A percentile compares a stretch with the other conserved stretches of the same genome.
Evolutionary conservation across 371 early-diverging fungal genomes (phyloP).

Genomic region (Mortierella sp.): DNA sequence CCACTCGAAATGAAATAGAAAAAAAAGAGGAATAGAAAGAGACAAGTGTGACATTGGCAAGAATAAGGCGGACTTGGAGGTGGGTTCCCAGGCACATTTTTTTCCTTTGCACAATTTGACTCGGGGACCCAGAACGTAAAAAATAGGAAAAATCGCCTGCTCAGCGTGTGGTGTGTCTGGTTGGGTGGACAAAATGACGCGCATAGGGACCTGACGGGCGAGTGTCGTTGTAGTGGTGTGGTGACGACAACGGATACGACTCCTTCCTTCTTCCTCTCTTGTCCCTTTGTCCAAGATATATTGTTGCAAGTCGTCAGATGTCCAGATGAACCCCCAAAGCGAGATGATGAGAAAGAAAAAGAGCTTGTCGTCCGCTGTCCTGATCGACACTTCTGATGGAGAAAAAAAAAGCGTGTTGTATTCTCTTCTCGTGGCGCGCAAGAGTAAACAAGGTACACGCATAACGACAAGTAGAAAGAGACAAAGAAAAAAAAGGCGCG

Average conservation of each 20-base stretch:
- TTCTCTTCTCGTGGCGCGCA: neutral
- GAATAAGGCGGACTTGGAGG: neutral
- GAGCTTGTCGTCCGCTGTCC: conserved; percentile 9
- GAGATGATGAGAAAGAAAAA: conserved; percentile 1
- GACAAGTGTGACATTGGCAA: neutral
- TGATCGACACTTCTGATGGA: conserved; percentile 6
- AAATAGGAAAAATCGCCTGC: neutral
- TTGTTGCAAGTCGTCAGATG: neutral
- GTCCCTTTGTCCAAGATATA: neutral
- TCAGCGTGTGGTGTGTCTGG: neutral
- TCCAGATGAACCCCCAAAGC: neutral
- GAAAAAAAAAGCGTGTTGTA: neutral
- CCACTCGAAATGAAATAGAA: neutral
- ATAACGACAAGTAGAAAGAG: neutral
- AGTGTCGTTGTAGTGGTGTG: neutral
- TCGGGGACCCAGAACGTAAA: conserved; percentile 13
- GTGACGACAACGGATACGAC: neutral
- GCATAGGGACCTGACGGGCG: neutral
- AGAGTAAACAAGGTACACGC: neutral
- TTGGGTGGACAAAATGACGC: neutral
- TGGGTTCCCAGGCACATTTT: conserved; percentile 9
- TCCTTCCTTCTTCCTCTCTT: neutral
- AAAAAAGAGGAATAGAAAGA: neutral
- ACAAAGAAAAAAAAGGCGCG: neutral
- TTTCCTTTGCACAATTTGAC: neutral